Percentiles rank a stretch among this genome's conserved stretches.
phyloP scores from a whole-genome alignment of 208 protist species.

The Crithidia expoeki region DNA sequence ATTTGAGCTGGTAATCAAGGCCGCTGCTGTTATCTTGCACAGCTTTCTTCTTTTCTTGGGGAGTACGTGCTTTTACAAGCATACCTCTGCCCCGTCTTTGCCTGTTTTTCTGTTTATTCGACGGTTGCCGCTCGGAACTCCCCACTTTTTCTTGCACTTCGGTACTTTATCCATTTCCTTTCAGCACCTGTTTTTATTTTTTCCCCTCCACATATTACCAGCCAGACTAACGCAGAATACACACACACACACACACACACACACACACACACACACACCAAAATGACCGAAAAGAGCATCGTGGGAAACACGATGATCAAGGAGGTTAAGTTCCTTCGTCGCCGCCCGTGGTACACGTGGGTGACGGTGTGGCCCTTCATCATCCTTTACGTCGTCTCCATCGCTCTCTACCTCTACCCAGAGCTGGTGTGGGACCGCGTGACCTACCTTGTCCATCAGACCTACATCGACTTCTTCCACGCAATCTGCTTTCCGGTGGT shows the following conservation, averaged over 20 bases:
- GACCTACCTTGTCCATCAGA: constrained; percentile 86
- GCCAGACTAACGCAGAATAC: too few species aligned
- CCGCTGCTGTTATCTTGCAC: too few species aligned
- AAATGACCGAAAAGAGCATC: constrained; percentile 48
- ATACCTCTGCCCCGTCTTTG: too few species aligned
- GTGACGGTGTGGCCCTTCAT: constrained; percentile 87
- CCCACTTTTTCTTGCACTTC: too few species aligned
- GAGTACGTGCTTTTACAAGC: background rate
- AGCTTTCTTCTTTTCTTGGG: background rate
- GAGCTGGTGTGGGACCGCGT: constrained; percentile 87
- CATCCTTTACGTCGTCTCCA: constrained; percentile 63
- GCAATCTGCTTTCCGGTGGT: constrained; percentile 82
- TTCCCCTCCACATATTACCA: too few species aligned
- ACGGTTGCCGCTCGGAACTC: too few species aligned
- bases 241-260: constrained; percentile 2
- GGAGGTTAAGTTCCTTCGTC: constrained; percentile 61
- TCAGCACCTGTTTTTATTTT: too few species aligned
- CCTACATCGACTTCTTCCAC: constrained; percentile 92
- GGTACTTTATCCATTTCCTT: too few species aligned
- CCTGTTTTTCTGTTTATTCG: too few species aligned
- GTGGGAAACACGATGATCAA: constrained; percentile 77
- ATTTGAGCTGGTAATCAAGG: too few species aligned
- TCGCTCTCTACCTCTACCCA: constrained; percentile 74
- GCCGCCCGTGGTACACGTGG: constrained; percentile 79
- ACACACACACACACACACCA: background rate